Conservation (phyloP, 345 rosid species). For the Cardamine occulta region DNA sequence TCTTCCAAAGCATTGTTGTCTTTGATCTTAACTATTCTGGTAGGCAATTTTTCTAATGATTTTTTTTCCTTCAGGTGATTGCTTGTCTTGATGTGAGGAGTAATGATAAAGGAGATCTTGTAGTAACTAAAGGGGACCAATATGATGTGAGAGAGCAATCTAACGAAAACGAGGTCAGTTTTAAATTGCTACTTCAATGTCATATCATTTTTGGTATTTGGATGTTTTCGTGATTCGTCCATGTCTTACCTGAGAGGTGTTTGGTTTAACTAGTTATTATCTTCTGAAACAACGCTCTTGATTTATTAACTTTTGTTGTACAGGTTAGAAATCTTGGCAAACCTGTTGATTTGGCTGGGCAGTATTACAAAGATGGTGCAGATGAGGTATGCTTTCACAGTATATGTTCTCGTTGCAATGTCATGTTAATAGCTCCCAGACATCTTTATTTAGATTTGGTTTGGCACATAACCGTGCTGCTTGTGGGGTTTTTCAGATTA, state of each 20-base stretch:
- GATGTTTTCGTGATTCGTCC: neutral
- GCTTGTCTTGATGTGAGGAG: conserved; percentile 98
- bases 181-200: conserved; percentile 11
- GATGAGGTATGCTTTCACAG: conserved; percentile 71
- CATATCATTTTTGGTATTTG: conserved; percentile 20
- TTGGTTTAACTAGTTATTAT: conserved; percentile 12
- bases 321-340: conserved; percentile 99
- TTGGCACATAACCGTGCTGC: conserved; percentile 29
- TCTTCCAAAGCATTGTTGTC: conserved; percentile 7
- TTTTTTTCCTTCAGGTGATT: conserved; percentile 64
- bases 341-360: conserved; percentile 91
- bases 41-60: conserved; percentile 4
- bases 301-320: conserved; percentile 17
- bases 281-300: neutral
- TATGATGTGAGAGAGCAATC: conserved; percentile 91
- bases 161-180: conserved; percentile 79
- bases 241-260: neutral
- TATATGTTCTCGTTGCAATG: conserved; percentile 6
- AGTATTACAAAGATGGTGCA: conserved; percentile 91
- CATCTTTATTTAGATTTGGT: conserved; percentile 11
- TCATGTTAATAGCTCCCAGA: conserved; percentile 10
- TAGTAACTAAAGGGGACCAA: conserved; percentile 97
- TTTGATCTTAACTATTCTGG: neutral
- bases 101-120: conserved; percentile 95
- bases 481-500: conserved; percentile 61